Evolutionary conservation across 2,329 filamentous ascomycete species (phyloP).

Genomic region (Cladophialophora immunda): DNA sequence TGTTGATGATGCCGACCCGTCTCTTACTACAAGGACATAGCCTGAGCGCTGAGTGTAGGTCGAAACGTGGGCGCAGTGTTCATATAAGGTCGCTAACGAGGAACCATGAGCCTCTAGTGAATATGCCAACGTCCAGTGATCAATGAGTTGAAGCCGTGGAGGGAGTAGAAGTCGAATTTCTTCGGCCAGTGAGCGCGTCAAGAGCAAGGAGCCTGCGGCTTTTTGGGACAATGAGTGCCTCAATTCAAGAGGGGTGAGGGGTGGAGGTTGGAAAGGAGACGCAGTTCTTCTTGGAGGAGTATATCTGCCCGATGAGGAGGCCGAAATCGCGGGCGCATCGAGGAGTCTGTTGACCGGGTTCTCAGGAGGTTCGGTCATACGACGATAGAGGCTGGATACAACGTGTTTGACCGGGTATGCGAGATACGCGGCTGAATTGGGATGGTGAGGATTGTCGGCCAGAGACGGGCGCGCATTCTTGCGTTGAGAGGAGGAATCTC

Average conservation of each 20-base stretch:
- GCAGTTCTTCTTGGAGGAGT: conserved; percentile 67
- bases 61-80: conserved; percentile 74
- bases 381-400: conserved; percentile 72
- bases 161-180: conserved; percentile 92
- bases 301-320: conserved; percentile 60
- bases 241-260: conserved; percentile 81
- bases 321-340: conserved; percentile 40
- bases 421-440: conserved; percentile 55
- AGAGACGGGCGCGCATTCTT: conserved; percentile 30
- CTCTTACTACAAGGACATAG: conserved; percentile 87
- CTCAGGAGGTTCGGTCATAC: conserved; percentile 61
- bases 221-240: conserved; percentile 62
- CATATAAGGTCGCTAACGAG: conserved; percentile 84
- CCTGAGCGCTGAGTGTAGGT: conserved; percentile 73
- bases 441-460: conserved; percentile 45
- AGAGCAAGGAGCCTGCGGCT: conserved; percentile 62
- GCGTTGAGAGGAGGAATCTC: conserved; percentile 22
- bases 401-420: conserved; percentile 62
- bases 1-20: conserved; percentile 58
- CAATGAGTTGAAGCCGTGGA: conserved; percentile 82
- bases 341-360: conserved; percentile 40
- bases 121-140: conserved; percentile 87
- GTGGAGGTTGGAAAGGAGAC: conserved; percentile 86
- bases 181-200: conserved; percentile 80
- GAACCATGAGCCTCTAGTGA: conserved; percentile 92